A percentile compares a stretch with the other conserved stretches of the same genome.
Conservation (phyloP, 495 filamentous ascomycete species). For the Staphylotrichum tortipilum region DNA sequence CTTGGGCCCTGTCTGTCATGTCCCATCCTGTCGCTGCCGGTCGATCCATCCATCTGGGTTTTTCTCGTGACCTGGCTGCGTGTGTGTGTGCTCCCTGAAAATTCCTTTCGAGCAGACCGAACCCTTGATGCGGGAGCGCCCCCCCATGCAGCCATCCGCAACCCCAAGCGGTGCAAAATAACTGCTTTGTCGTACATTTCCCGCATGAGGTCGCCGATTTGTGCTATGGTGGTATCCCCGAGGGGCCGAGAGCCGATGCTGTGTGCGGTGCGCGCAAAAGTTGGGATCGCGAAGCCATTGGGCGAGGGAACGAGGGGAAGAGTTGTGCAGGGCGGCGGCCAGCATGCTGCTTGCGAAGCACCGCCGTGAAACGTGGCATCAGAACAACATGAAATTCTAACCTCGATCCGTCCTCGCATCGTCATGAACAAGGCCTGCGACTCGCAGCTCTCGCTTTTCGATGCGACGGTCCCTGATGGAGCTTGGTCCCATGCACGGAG, state of each 20-base stretch:
- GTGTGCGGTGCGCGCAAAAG: not conserved
- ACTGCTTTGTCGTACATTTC: constrained; percentile 1
- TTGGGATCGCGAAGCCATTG: not conserved
- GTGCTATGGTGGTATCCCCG: constrained; percentile 10
- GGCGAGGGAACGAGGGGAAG: not conserved
- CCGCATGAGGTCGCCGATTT: constrained; percentile 10
- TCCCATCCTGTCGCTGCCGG: not conserved
- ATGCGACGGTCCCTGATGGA: too few relatives aligned
- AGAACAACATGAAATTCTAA: too few relatives aligned
- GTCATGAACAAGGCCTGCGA: too few relatives aligned
- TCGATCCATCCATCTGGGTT: not conserved
- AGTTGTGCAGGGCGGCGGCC: too few relatives aligned
- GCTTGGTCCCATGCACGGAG: too few relatives aligned
- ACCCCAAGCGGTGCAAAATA: not conserved
- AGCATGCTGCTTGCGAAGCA: too few relatives aligned
- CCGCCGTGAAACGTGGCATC: too few relatives aligned
- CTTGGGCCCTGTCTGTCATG: not conserved
- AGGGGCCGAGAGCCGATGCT: constrained; percentile 5
- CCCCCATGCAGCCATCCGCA: constrained; percentile 3
- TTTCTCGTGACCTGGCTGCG: too few relatives aligned
- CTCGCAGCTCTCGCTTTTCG: too few relatives aligned
- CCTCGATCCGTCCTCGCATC: too few relatives aligned
- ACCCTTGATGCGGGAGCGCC: not conserved
- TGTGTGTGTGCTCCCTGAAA: not conserved
- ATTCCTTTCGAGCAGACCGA: constrained; percentile 2